These are phyloP conservation scores for Lachancea quebecensis DNA, from an alignment of 805 yeast species.

Conservation along the genomic window DNA sequence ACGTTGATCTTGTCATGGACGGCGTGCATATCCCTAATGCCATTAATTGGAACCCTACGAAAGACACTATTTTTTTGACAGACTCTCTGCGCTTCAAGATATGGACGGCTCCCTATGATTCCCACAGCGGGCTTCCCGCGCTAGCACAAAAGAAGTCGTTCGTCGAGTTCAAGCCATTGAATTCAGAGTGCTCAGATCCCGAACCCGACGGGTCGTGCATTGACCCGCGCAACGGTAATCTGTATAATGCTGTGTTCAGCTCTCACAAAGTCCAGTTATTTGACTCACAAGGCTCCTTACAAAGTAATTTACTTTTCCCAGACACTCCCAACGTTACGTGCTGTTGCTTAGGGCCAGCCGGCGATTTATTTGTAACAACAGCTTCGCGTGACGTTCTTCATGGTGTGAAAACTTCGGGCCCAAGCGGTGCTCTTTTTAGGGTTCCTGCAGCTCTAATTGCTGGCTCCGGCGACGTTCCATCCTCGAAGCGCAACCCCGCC, in stretches of 20 bases:
- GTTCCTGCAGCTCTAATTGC: slow-evolving; percentile 17
- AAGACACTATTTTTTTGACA: slow-evolving; percentile 41
- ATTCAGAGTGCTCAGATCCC: slow-evolving; percentile 30
- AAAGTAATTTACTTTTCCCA: slow-evolving; percentile 51
- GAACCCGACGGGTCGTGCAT: slow-evolving; percentile 81
- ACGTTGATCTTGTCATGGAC: slow-evolving; percentile 31
- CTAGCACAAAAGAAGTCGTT: slow-evolving; percentile 27
- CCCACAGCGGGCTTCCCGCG: neutral
- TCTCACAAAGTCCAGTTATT: slow-evolving; percentile 50
- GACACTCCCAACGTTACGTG: slow-evolving; percentile 57
- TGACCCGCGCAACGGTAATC: slow-evolving; percentile 41
- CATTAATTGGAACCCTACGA: slow-evolving; percentile 45
- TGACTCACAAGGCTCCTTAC: slow-evolving; percentile 41
- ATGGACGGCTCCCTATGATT: slow-evolving; percentile 31
- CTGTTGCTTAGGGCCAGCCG: slow-evolving; percentile 56
- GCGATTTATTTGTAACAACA: slow-evolving; percentile 60
- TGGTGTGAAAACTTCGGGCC: slow-evolving; percentile 34
- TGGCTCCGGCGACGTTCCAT: slow-evolving; percentile 1
- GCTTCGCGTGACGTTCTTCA: slow-evolving; percentile 44
- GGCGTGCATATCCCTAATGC: slow-evolving; percentile 64
- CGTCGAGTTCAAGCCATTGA: slow-evolving; percentile 32
- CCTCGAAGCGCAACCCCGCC: slow-evolving; percentile 9
- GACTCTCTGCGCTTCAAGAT: slow-evolving; percentile 44
- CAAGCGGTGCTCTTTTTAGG: slow-evolving; percentile 56
- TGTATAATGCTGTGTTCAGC: slow-evolving; percentile 66